Conservation (phyloP, 1,284 basidiomycete species). For the Meripilus lineatus region DNA sequence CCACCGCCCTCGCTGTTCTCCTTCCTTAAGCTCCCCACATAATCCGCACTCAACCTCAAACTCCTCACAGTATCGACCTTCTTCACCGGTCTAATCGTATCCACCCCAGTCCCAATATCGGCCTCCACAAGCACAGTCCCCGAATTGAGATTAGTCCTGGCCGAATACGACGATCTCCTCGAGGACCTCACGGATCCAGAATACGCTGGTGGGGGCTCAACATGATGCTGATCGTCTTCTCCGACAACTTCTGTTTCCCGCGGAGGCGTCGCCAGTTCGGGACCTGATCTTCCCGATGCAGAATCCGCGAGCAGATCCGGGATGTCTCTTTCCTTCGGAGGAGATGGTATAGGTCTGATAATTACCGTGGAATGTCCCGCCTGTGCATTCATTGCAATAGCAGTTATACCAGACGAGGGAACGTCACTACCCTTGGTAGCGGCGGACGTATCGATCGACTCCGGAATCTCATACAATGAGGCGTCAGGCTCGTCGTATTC, state of each 20-base stretch:
- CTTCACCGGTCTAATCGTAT: constrained; percentile 90
- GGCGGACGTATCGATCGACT: constrained; percentile 51
- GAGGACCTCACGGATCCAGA: constrained; percentile 37
- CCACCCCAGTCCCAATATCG: constrained; percentile 80
- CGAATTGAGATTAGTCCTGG: constrained; percentile 56
- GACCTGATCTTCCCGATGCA: constrained; percentile 32
- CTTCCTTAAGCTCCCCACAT: constrained; percentile 65
- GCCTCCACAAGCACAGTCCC: constrained; percentile 79
- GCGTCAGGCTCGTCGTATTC: constrained; percentile 45
- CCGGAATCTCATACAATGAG: constrained; percentile 26
- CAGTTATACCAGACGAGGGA: constrained; percentile 23
- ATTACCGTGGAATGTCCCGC: constrained; percentile 69
- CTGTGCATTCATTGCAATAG: constrained; percentile 47
- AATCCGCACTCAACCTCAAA: constrained; percentile 75
- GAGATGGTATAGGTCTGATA: constrained; percentile 42
- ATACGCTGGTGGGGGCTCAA: constrained; percentile 33
- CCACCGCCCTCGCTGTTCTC: constrained; percentile 36
- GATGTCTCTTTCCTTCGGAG: constrained; percentile 36
- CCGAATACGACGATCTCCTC: constrained; percentile 66
- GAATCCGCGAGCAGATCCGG: constrained; percentile 35
- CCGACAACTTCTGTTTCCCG: constrained; percentile 19
- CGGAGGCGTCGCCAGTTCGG: constrained; percentile 26
- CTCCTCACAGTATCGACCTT: constrained; percentile 81
- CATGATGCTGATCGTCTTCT: no score
- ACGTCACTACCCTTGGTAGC: constrained; percentile 63